Evolutionary conservation across 768 basidiomycete genomes (phyloP).

Genomic region (Leccinum subtestaceum): DNA sequence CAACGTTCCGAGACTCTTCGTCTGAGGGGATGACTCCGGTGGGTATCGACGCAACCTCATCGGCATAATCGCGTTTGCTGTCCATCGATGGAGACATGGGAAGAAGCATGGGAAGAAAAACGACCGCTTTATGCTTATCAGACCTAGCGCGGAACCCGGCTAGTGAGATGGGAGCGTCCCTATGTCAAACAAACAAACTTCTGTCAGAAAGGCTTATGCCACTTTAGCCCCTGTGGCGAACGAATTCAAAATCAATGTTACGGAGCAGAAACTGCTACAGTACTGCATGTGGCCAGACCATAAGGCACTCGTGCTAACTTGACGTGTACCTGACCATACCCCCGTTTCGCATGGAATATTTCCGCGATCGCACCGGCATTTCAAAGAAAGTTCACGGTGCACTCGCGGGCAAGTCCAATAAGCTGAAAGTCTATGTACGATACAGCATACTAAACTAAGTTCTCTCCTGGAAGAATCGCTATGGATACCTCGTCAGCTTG

Average conservation of each 20-base stretch:
- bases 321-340: slow-evolving; percentile 1
- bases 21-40: neutral
- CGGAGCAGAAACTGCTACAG: neutral
- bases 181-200: slow-evolving; percentile 4
- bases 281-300: neutral
- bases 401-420: slow-evolving; percentile 2
- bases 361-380: neutral
- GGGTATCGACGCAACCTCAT: slow-evolving; percentile 8
- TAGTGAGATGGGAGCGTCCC: slow-evolving; percentile 7
- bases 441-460: slow-evolving; percentile 36
- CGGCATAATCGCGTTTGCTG: slow-evolving; percentile 20
- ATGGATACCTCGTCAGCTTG: slow-evolving; percentile 7
- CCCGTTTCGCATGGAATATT: neutral
- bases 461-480: slow-evolving; percentile 88
- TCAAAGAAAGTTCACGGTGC: neutral
- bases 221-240: neutral
- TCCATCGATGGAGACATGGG: slow-evolving; percentile 23
- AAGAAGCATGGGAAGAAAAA: neutral
- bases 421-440: slow-evolving; percentile 6
- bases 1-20: neutral
- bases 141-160: neutral
- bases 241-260: neutral
- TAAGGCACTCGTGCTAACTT: neutral
- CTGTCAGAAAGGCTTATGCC: slow-evolving; percentile 5
- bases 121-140: slow-evolving; percentile 12